phyloP scores from a whole-genome alignment of 202 grass and related monocot species.

The Bolboschoenoplectus hybrid region DNA sequence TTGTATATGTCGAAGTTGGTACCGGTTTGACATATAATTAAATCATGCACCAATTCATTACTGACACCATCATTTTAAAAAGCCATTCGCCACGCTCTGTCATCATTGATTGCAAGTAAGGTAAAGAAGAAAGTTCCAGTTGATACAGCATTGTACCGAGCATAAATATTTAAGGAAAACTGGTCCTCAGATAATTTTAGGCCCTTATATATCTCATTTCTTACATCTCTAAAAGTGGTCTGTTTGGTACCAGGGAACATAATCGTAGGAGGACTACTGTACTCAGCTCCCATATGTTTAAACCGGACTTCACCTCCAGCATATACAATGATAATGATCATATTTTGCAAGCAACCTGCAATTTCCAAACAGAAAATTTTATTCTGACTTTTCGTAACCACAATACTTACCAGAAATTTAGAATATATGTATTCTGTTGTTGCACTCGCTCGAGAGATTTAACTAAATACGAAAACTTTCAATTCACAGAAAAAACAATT shows the following conservation, averaged over 20 bases:
- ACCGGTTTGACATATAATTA: slow-evolving; percentile 14
- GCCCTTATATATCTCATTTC: background rate
- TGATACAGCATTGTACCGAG: slow-evolving; percentile 2
- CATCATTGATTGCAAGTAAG: slow-evolving; percentile 1
- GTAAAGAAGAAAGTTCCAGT: background rate
- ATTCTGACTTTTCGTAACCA: background rate
- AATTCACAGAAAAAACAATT: too few species aligned
- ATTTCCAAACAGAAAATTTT: background rate
- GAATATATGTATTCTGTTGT: background rate
- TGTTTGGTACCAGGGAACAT: background rate
- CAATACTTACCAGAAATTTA: background rate
- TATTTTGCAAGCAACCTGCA: background rate
- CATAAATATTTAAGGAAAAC: background rate
- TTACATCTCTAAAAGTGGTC: background rate
- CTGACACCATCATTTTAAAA: slow-evolving; percentile 2
- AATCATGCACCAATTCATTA: background rate
- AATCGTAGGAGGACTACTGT: background rate
- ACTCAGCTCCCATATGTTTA: slow-evolving; percentile 3
- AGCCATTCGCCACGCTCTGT: background rate
- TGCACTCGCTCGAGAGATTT: background rate
- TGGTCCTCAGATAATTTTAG: background rate
- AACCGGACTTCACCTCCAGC: background rate
- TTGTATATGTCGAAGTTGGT: background rate
- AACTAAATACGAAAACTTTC: too few species aligned
- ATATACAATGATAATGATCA: background rate